Base-by-base conservation (phyloP, 192 early-diverging fungal genomes). In the Entomortierella parvispora region DNA sequence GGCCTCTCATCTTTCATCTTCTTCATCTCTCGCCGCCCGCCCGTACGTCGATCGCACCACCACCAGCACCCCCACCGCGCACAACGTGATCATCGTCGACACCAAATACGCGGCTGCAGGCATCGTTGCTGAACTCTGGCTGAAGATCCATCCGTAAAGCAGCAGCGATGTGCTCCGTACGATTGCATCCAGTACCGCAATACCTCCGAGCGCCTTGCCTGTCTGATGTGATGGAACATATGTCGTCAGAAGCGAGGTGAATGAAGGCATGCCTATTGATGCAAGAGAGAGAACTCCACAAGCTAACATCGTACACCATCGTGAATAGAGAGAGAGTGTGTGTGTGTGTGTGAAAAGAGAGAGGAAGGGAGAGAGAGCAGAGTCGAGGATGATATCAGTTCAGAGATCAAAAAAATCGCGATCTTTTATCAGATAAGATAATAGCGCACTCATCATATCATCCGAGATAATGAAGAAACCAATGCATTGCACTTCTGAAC, bases 71-170 rank as follows among this genome's bases (percentile, higher is more conserved):
- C 15, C 28, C 0, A 45, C n/a, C 3, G 58, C 49, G 2, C 23
- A 3, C 52, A 67, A 3, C 7, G 40, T 47, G 25, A 67, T 29
- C 44, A 42, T 44, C 4, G 65, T 40, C 44, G 66, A 68, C 1
- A 58, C n/a, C 32, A 51, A 22, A 20, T 58, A 68, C 32, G 58
- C 46, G 2, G 56, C 33, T 14, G 45, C 33, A 4, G 66, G 66
- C 56, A 59, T 58, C 0, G 17, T 68, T 0, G 45, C 22, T 7
- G 66, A 58, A 0, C 56, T 58, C 34, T n/a, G 26, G 2, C 43
- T 28, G 59, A 68, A 68, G 23, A 68, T 42, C 57, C 47, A 58
- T 25, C 56, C 66, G 18, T 59, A 68, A 18, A 68, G 18, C 25
- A 68, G 34, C 1, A 55, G 33, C n/a, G 56, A 28, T 1, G 46